phyloP scores from a whole-genome alignment of 345 rosid species.

The Euphorbia tirucalli region DNA sequence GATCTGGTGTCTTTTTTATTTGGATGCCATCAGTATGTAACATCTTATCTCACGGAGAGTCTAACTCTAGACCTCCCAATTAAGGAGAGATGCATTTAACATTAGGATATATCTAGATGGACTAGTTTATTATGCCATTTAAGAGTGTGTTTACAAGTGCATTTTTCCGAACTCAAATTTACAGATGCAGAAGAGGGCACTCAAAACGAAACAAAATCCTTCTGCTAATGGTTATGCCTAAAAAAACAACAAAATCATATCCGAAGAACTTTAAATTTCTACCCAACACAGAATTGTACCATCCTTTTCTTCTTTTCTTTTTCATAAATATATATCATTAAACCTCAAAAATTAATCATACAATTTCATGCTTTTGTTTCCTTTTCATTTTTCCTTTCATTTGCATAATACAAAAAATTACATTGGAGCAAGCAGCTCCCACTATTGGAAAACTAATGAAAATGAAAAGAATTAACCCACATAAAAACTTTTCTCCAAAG shows the following conservation, averaged over 20 bases:
- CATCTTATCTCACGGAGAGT: no score
- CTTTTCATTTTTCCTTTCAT: conserved; percentile 26
- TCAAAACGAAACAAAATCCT: no score
- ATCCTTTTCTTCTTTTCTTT: conserved; percentile 2
- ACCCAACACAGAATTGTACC: neutral
- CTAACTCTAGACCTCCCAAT: no score
- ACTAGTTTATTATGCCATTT: no score
- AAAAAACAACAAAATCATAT: neutral
- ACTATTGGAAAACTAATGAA: neutral
- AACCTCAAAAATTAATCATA: conserved; percentile 9
- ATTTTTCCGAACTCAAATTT: no score
- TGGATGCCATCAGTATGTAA: no score
- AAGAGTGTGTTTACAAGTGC: no score
- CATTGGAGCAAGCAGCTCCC: conserved; percentile 23
- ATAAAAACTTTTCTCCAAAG: conserved; percentile 19
- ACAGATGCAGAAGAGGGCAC: no score
- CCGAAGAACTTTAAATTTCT: neutral
- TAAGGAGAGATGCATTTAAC: no score
- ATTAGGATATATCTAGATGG: no score
- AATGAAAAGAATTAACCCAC: conserved; percentile 3
- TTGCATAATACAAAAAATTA: conserved; percentile 25
- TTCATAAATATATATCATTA: neutral
- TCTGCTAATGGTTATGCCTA: no score
- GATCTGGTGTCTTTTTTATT: no score
- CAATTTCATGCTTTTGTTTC: conserved; percentile 25